Evolutionary conservation across 345 rosid genomes (phyloP).

Genomic region (Turnera subulata): DNA sequence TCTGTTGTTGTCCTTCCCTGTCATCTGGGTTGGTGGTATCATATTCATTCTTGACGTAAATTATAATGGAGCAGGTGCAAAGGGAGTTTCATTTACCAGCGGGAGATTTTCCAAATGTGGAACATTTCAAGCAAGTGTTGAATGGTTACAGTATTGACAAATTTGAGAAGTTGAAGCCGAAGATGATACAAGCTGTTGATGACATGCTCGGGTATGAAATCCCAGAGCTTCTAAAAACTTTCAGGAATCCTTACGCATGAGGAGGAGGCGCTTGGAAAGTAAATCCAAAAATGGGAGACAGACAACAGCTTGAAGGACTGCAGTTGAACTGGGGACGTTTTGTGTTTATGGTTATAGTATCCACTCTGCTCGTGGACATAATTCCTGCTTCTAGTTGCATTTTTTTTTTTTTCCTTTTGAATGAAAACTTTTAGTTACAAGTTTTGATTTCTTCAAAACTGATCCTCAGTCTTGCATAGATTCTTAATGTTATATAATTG

Average conservation of each 20-base stretch:
- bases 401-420: no score
- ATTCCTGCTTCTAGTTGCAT: no score
- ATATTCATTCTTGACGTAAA: neutral
- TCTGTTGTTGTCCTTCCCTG: neutral
- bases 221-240: slow-evolving; percentile 72
- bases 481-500: no score
- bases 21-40: no score
- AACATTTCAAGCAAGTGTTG: slow-evolving; percentile 70
- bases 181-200: slow-evolving; percentile 84
- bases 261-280: neutral
- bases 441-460: no score
- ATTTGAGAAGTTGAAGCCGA: slow-evolving; percentile 87
- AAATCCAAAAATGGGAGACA: neutral
- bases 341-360: no score
- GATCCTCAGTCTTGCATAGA: no score
- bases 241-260: slow-evolving; percentile 73
- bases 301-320: no score
- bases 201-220: slow-evolving; percentile 93
- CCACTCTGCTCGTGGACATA: no score
- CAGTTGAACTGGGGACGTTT: no score
- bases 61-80: slow-evolving; percentile 51
- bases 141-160: slow-evolving; percentile 75
- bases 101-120: slow-evolving; percentile 90
- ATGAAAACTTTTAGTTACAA: no score
- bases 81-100: slow-evolving; percentile 78